Conservation (phyloP, 2,329 filamentous ascomycete species). For the Trichophyton schoenleinii region DNA sequence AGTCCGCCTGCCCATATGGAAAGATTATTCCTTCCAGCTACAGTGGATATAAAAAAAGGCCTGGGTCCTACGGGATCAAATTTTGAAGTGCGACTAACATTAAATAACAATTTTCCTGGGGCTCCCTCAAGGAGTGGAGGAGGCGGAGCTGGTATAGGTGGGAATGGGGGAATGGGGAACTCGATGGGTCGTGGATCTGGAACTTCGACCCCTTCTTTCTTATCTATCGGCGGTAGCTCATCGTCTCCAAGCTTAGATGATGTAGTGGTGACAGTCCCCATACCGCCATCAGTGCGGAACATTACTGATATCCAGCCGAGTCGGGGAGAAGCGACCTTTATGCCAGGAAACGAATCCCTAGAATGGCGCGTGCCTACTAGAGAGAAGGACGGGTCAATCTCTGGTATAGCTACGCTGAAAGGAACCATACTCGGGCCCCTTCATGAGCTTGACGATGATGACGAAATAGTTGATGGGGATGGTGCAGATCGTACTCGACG, state of each 20-base stretch:
- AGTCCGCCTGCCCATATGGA: conserved; percentile 42
- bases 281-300: conserved; percentile 68
- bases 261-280: conserved; percentile 61
- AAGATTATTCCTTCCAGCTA: conserved; percentile 68
- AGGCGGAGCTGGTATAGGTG: conserved; percentile 17
- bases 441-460: conserved; percentile 26
- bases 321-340: conserved; percentile 73
- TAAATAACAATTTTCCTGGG: conserved; percentile 53
- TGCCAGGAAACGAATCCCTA: conserved; percentile 55
- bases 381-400: conserved; percentile 52
- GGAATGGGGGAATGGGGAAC: not conserved
- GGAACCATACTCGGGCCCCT: conserved; percentile 65
- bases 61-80: conserved; percentile 65
- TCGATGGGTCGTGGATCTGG: conserved; percentile 33
- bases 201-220: conserved; percentile 37
- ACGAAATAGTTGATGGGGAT: conserved; percentile 25
- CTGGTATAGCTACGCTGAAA: conserved; percentile 58
- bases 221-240: conserved; percentile 43
- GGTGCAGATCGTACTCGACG: conserved; percentile 12
- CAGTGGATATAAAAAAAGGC: conserved; percentile 67
- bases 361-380: conserved; percentile 76
- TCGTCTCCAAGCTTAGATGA: conserved; percentile 58
- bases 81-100: conserved; percentile 71
- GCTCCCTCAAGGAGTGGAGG: conserved; percentile 25
- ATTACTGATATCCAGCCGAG: conserved; percentile 69